phyloP scores from a whole-genome alignment of 495 filamentous ascomycete genomes.

The Hypoxylon subgilvum region DNA sequence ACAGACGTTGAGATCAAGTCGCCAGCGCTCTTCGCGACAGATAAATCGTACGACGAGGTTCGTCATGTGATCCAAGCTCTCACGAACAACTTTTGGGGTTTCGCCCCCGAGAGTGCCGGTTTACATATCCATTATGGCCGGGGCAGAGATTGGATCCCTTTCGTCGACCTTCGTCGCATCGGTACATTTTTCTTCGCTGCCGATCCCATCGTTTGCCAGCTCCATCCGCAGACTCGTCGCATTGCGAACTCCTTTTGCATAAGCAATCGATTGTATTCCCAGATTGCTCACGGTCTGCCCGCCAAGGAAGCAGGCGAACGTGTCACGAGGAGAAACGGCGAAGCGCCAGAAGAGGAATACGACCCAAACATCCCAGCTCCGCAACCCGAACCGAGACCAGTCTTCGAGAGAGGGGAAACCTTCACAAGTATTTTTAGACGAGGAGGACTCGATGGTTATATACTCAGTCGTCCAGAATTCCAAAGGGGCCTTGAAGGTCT shows the following conservation, averaged over 20 bases:
- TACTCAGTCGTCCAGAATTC: neutral
- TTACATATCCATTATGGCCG: slow-evolving; percentile 29
- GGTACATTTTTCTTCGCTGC: slow-evolving; percentile 25
- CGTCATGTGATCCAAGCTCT: slow-evolving; percentile 1
- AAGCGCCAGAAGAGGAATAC: neutral
- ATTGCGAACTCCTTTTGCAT: neutral
- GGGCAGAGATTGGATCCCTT: slow-evolving; percentile 10
- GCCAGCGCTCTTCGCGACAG: slow-evolving; percentile 18
- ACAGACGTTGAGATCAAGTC: slow-evolving; percentile 10
- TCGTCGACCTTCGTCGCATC: slow-evolving; percentile 10
- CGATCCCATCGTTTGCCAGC: slow-evolving; percentile 26
- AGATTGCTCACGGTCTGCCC: slow-evolving; percentile 8
- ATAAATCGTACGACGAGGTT: slow-evolving; percentile 19
- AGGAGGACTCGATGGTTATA: slow-evolving; percentile 20
- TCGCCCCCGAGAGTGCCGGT: neutral
- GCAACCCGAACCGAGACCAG: neutral
- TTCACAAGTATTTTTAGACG: slow-evolving; percentile 16
- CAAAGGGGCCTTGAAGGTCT: too few relatives aligned
- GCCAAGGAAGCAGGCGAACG: neutral
- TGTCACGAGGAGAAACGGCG: neutral
- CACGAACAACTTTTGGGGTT: slow-evolving; percentile 6
- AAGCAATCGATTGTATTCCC: slow-evolving; percentile 22
- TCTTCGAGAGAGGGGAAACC: neutral
- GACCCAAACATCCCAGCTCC: neutral
- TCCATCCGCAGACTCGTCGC: slow-evolving; percentile 18